Base-by-base conservation (phyloP, 2,329 filamentous ascomycete genomes). In the Fusarium globosum region DNA sequence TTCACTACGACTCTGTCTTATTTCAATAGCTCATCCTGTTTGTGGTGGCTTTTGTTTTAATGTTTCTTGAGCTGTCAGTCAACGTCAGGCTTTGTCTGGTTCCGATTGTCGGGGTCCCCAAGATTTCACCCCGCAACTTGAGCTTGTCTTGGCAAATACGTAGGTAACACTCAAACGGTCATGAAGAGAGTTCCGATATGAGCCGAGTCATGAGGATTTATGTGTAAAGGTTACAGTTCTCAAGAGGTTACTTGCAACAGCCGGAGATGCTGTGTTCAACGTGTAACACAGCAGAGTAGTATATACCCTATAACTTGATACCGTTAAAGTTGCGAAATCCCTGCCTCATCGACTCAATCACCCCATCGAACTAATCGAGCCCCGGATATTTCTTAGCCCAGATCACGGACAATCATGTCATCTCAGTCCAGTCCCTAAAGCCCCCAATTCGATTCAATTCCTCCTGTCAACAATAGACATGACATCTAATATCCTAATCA, bases 71-170 rank as follows among this genome's bases (percentile, higher is more conserved):
- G n/a, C 15, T 48, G 41, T 48, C 42, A 52, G 38, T 36, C 43
- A 49, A 43, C 55, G 42, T 58, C 56, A 61, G 58, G 41, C 38
- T 59, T 28, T 56, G 35, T 52, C 43, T 57, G 42, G 55, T 45
- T 45, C 71, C 63, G 70, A 73, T 57, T 15, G 38, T 68, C 63
- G 71, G 71, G 67, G 42, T 52, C 58, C 51, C 61, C 64, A 68
- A 55, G 56, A 58, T 73, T 56, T 42, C 55, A 69, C 68, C 71
- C 71, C 71, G 62, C 71, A 61, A 65, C 55, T 58, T 26, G n/a
- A 35, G 23, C 14, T 26, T 36, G 30, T 26, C 62, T 72, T 61
- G 71, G 71, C 62, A 51, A 41, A 43, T 43, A 68, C 65, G 42
- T 48, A 60, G 58, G 12, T 36, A 30, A 20, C 15, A 23, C 33